These are phyloP conservation scores for Fusarium redolens DNA, from an alignment of 2,329 filamentous ascomycete species.

Conservation along the genomic window DNA sequence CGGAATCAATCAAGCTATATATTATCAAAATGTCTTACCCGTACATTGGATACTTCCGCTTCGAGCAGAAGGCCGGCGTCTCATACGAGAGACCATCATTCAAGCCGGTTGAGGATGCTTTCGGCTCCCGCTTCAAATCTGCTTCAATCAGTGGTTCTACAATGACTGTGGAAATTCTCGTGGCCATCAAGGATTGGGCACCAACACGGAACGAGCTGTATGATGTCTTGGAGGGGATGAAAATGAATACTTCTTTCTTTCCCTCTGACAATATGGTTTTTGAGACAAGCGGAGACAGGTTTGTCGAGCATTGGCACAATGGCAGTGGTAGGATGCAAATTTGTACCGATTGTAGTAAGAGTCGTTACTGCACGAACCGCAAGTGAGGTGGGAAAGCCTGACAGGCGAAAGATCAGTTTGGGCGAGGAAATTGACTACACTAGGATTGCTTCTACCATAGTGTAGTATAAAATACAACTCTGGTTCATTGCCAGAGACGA, in stretches of 20 bases:
- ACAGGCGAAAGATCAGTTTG: fast-evolving
- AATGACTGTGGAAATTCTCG: not conserved
- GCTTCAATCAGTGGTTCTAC: not conserved
- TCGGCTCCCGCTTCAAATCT: not conserved
- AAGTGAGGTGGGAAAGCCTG: fast-evolving
- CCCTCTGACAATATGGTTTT: not conserved
- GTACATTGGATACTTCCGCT: not conserved
- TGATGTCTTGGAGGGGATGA: not conserved
- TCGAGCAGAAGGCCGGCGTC: not conserved
- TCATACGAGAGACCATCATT: not conserved
- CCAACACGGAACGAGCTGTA: not conserved
- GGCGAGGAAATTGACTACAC: no score
- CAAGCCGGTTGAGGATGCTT: not conserved
- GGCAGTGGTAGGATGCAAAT: not conserved
- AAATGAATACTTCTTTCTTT: not conserved
- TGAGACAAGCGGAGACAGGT: not conserved
- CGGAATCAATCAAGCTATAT: not conserved
- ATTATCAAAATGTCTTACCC: not conserved
- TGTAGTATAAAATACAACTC: not conserved
- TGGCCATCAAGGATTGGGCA: not conserved
- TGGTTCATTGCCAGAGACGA: not conserved
- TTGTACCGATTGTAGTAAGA: not conserved
- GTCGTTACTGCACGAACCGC: not conserved
- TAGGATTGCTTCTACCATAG: not conserved
- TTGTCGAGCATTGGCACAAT: not conserved